These are phyloP conservation scores for Termitomyces sp. DNA, from an alignment of 768 basidiomycete species.

Conservation along the genomic window DNA sequence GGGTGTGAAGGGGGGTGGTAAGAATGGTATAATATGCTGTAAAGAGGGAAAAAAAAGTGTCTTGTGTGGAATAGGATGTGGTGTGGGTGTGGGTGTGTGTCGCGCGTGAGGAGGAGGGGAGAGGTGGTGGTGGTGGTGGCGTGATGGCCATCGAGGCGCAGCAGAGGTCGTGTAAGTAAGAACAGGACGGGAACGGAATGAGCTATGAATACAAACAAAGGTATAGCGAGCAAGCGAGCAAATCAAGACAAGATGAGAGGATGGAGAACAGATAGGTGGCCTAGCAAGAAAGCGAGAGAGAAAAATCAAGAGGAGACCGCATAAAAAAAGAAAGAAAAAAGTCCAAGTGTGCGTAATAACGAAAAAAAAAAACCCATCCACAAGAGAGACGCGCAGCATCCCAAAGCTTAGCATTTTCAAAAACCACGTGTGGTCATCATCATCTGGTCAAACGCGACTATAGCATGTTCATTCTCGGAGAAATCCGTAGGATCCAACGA, in stretches of 20 bases:
- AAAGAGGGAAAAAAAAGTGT: too few species aligned
- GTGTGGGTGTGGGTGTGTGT: too few species aligned
- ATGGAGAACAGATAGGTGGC: neutral
- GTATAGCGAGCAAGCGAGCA: constrained; percentile 16
- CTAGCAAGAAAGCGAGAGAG: neutral
- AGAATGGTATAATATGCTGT: too few species aligned
- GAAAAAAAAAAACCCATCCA: too few species aligned
- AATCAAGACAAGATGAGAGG: constrained; percentile 17
- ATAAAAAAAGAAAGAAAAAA: neutral
- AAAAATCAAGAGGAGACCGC: neutral
- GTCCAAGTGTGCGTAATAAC: neutral
- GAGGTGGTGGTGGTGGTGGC: too few species aligned
- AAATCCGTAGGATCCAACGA: constrained; percentile 22
- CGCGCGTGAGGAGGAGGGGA: too few species aligned
- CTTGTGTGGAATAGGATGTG: too few species aligned
- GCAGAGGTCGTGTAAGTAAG: too few species aligned
- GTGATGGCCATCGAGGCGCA: too few species aligned
- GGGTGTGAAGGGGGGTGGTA: too few species aligned
- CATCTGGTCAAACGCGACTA: constrained; percentile 37
- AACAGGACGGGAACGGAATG: too few species aligned
- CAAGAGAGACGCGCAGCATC: constrained; percentile 6
- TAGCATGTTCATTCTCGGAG: constrained; percentile 16
- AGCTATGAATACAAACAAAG: neutral
- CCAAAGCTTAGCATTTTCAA: constrained; percentile 7
- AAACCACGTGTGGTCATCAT: constrained; percentile 28